Evolutionary conservation across 768 basidiomycete species (phyloP).

Genomic region (Hypholoma fasciculare): DNA sequence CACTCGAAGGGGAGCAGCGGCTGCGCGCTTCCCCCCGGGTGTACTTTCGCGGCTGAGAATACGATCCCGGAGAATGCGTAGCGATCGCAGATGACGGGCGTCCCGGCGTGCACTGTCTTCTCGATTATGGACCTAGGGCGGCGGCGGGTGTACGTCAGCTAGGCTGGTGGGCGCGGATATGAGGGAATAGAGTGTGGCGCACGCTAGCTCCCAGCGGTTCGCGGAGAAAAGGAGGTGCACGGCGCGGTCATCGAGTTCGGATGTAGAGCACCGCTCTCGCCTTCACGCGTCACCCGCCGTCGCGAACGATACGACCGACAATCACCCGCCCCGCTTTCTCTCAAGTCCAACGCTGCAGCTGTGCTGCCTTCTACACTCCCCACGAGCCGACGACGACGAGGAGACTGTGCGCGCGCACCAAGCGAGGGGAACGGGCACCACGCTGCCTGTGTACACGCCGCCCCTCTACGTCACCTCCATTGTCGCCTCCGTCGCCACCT

Average conservation of each 20-base stretch:
- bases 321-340: too few relatives aligned
- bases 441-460: too few relatives aligned
- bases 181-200: slow-evolving; percentile 21
- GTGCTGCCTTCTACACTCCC: too few relatives aligned
- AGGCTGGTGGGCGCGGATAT: neutral
- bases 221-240: slow-evolving; percentile 96
- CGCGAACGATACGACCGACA: too few relatives aligned
- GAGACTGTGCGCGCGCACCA: too few relatives aligned
- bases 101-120: slow-evolving; percentile 57
- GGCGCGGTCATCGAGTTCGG: slow-evolving; percentile 88
- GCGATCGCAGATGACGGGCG: slow-evolving; percentile 83
- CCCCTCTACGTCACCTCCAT: too few relatives aligned
- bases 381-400: too few relatives aligned
- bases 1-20: slow-evolving; percentile 67
- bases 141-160: neutral
- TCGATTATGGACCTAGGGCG: slow-evolving; percentile 58
- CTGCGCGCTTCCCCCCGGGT: slow-evolving; percentile 2
- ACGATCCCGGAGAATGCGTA: slow-evolving; percentile 98
- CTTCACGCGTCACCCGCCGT: too few relatives aligned
- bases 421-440: too few relatives aligned
- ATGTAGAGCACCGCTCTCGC: slow-evolving; percentile 68
- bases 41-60: slow-evolving; percentile 68
- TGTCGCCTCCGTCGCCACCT: too few relatives aligned
- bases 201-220: slow-evolving; percentile 97
- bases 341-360: too few relatives aligned